phyloP scores from a whole-genome alignment of 768 basidiomycete genomes.

The Boletus sensibilis region DNA sequence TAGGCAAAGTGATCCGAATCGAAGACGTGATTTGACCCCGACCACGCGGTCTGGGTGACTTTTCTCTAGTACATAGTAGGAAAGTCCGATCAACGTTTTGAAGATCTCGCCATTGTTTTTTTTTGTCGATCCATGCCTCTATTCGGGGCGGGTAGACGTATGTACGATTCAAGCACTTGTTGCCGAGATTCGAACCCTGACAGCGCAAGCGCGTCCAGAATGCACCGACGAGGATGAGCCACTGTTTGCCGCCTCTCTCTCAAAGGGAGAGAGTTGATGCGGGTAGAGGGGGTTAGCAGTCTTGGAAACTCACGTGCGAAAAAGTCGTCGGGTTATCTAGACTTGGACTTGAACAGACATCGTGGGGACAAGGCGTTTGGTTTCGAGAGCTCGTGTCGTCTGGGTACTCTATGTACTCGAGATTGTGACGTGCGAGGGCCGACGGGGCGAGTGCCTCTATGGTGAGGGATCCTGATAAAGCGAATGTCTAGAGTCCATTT shows the following conservation, averaged over 20 bases:
- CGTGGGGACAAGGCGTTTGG: slow-evolving; percentile 69
- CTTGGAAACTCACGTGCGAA: neutral
- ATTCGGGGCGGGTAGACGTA: no score
- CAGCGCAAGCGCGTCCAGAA: slow-evolving; percentile 56
- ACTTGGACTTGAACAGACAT: slow-evolving; percentile 61
- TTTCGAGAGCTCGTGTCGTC: slow-evolving; percentile 63
- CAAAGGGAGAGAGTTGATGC: neutral
- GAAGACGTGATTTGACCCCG: no score
- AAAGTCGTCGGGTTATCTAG: slow-evolving; percentile 41
- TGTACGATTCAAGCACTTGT: slow-evolving; percentile 33
- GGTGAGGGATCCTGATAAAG: no score
- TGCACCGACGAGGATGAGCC: slow-evolving; percentile 12
- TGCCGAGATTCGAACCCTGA: slow-evolving; percentile 82
- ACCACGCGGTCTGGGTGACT: no score
- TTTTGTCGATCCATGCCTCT: no score
- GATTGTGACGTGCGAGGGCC: no score
- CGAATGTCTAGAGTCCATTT: slow-evolving; percentile 37
- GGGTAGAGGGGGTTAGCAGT: neutral
- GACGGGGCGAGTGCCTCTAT: no score
- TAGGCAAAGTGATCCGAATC: no score
- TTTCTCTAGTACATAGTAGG: no score
- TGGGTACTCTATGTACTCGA: no score
- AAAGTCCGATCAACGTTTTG: no score
- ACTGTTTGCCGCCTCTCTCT: neutral
- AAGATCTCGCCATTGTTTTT: no score